phyloP scores from a whole-genome alignment of 2,329 filamentous ascomycete species.

The Cytospora schulzeri region DNA sequence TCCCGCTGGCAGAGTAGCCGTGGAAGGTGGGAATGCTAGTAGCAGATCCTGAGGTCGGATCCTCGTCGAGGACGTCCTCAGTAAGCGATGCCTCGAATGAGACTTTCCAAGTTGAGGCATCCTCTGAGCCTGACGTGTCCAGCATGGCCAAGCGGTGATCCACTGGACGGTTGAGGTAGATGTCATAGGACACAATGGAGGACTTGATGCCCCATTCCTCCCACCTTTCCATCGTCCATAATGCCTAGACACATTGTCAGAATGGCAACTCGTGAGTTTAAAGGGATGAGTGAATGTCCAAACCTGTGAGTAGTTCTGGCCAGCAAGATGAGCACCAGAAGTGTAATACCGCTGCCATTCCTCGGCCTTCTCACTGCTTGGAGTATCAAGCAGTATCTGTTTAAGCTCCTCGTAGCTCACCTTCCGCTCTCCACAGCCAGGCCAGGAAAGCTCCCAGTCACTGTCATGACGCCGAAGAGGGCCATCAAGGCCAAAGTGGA shows the following conservation, averaged over 20 bases:
- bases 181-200: slow-evolving; percentile 69
- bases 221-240: slow-evolving; percentile 77
- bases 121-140: slow-evolving; percentile 44
- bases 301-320: slow-evolving; percentile 74
- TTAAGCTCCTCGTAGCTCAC: slow-evolving; percentile 55
- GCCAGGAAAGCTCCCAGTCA: slow-evolving; percentile 35
- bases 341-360: slow-evolving; percentile 83
- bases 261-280: background rate
- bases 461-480: slow-evolving; percentile 38
- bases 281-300: background rate
- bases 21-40: slow-evolving; percentile 81
- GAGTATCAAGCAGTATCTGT: slow-evolving; percentile 59
- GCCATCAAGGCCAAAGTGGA: slow-evolving; percentile 42
- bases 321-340: slow-evolving; percentile 72
- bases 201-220: slow-evolving; percentile 68
- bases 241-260: slow-evolving; percentile 47
- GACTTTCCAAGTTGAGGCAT: slow-evolving; percentile 55
- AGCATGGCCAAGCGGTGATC: slow-evolving; percentile 71
- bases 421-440: slow-evolving; percentile 34
- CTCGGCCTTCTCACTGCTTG: slow-evolving; percentile 57
- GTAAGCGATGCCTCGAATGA: slow-evolving; percentile 79
- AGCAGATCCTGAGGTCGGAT: slow-evolving; percentile 72
- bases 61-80: slow-evolving; percentile 83
- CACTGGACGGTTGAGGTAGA: slow-evolving; percentile 76
- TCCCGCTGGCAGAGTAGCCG: slow-evolving; percentile 78